phyloP scores from a whole-genome alignment of 2,329 filamentous ascomycete species.

The Colletotrichum cuscutae region DNA sequence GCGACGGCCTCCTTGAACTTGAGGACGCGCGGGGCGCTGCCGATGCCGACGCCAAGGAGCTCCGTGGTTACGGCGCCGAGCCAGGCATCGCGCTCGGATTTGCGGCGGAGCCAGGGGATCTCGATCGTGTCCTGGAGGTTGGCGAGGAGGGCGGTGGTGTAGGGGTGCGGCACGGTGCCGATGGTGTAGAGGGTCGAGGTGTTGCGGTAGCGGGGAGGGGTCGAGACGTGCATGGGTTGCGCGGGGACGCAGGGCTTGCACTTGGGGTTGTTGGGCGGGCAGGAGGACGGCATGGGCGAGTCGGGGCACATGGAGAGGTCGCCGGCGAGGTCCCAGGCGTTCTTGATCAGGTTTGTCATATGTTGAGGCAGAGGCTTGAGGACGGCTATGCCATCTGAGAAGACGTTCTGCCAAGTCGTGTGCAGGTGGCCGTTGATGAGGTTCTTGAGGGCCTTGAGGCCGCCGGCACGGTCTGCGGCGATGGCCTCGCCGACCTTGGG shows the following conservation, averaged over 20 bases:
- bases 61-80: constrained; percentile 76
- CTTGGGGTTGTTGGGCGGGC: constrained; percentile 81
- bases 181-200: constrained; percentile 80
- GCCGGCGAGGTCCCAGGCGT: constrained; percentile 77
- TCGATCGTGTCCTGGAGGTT: constrained; percentile 71
- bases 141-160: constrained; percentile 79
- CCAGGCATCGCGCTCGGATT: constrained; percentile 83
- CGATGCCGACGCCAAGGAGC: constrained; percentile 71
- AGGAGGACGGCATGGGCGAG: constrained; percentile 78
- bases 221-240: constrained; percentile 73
- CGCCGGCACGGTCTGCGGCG: constrained; percentile 64
- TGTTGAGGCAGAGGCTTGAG: constrained; percentile 82
- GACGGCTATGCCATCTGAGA: constrained; percentile 80
- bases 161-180: constrained; percentile 90
- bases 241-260: constrained; percentile 80
- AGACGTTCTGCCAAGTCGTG: constrained; percentile 83
- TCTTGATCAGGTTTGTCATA: constrained; percentile 77
- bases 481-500: constrained; percentile 72
- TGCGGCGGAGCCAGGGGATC: constrained; percentile 71
- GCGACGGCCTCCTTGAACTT: constrained; percentile 86
- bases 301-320: constrained; percentile 81
- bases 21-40: constrained; percentile 73
- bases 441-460: constrained; percentile 73
- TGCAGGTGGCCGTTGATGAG: constrained; percentile 90
- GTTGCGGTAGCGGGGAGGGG: constrained; percentile 76